phyloP scores from a whole-genome alignment of 495 filamentous ascomycete genomes.

The Cairneyella variabilis region DNA sequence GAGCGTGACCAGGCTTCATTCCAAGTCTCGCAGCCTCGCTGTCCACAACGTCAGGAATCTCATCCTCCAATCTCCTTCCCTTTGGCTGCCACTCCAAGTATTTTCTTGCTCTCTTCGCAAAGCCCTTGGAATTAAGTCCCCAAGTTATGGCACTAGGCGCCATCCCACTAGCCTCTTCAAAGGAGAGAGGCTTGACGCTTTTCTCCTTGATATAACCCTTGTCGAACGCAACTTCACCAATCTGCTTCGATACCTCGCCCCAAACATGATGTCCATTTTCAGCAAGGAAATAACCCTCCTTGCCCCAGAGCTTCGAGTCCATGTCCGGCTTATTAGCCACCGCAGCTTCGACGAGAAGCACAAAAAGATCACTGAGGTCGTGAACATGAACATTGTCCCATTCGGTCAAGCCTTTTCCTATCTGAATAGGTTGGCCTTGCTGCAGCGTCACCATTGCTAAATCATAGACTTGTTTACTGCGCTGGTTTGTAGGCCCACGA shows the following conservation, averaged over 20 bases:
- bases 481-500: conserved; percentile 64
- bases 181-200: conserved; percentile 35
- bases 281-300: conserved; percentile 70
- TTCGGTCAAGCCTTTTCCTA: conserved; percentile 46
- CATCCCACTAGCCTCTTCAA: conserved; percentile 20
- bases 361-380: conserved; percentile 64
- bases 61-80: conserved; percentile 42
- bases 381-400: conserved; percentile 76
- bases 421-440: conserved; percentile 57
- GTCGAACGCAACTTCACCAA: conserved; percentile 59
- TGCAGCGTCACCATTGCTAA: conserved; percentile 54
- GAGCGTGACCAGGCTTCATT: conserved; percentile 22
- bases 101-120: conserved; percentile 51
- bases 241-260: conserved; percentile 58
- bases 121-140: conserved; percentile 57
- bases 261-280: conserved; percentile 67
- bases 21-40: conserved; percentile 41
- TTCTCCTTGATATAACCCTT: conserved; percentile 60
- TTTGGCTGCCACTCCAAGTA: conserved; percentile 59
- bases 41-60: conserved; percentile 48
- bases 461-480: conserved; percentile 60
- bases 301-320: conserved; percentile 63
- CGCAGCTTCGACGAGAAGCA: conserved; percentile 64
- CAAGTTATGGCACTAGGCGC: conserved; percentile 42
- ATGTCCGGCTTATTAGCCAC: conserved; percentile 42